Percentiles rank a stretch among this genome's conserved stretches.
Conservation (phyloP, 1,139 yeast genomes). For the Scheffersomyces quercinus region DNA sequence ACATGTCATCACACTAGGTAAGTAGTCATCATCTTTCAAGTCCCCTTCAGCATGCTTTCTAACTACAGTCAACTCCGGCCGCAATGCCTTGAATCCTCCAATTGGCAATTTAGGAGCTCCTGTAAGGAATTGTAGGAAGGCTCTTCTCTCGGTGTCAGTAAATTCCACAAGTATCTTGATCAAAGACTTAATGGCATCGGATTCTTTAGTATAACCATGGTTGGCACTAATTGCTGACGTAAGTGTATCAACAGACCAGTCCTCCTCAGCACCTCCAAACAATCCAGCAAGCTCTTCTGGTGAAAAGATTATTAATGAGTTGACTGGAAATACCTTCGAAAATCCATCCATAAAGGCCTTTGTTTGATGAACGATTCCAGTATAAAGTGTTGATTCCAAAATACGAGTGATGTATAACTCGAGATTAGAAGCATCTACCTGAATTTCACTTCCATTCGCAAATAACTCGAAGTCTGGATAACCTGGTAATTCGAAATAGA, state of each 20-base stretch:
- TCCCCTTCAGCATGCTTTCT: conserved; percentile 73
- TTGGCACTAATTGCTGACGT: conserved; percentile 71
- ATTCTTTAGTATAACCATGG: conserved; percentile 83
- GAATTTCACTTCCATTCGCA: conserved; percentile 52
- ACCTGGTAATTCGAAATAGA: conserved; percentile 80
- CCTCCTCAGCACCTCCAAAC: conserved; percentile 73
- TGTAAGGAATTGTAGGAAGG: conserved; percentile 83
- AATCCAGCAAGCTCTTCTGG: conserved; percentile 70
- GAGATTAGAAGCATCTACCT: conserved; percentile 56
- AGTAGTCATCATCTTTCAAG: conserved; percentile 70
- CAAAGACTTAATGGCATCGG: conserved; percentile 60
- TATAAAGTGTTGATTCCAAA: conserved; percentile 59
- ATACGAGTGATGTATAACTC: conserved; percentile 59
- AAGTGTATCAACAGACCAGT: conserved; percentile 76
- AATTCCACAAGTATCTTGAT: conserved; percentile 62
- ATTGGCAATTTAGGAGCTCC: conserved; percentile 93
- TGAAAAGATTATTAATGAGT: conserved; percentile 68
- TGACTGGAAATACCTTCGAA: conserved; percentile 78
- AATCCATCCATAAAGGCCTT: conserved; percentile 79
- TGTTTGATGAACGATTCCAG: conserved; percentile 67
- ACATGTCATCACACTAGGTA: conserved; percentile 98
- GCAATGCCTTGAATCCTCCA: conserved; percentile 86
- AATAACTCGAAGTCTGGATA: conserved; percentile 59
- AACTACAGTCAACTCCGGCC: conserved; percentile 87
- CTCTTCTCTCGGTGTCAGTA: conserved; percentile 55